Percentiles rank a stretch among this genome's conserved stretches.
Conservation (phyloP, 2,329 filamentous ascomycete species). For the Trichoderma sp. region DNA sequence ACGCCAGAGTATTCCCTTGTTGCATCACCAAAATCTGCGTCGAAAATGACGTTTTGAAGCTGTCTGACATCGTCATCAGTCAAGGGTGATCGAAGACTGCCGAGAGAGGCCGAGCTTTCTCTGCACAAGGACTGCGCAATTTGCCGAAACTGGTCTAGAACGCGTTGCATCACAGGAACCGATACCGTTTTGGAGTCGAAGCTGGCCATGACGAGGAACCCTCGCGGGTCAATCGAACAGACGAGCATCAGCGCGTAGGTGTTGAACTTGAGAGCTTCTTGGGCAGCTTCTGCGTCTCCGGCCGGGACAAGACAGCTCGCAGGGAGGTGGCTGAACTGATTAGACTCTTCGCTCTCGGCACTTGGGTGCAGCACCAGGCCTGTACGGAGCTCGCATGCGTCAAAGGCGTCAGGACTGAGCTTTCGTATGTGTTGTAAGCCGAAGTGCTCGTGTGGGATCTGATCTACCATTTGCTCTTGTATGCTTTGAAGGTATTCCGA, state of each 20-base stretch:
- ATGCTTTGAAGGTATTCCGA: slow-evolving; percentile 57
- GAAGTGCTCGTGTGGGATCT: slow-evolving; percentile 66
- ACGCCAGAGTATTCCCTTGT: slow-evolving; percentile 32
- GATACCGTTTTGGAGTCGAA: slow-evolving; percentile 64
- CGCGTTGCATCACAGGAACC: slow-evolving; percentile 53
- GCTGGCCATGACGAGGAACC: slow-evolving; percentile 62
- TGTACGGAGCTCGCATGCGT: slow-evolving; percentile 59
- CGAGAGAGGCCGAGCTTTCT: slow-evolving; percentile 36
- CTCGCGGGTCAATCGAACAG: slow-evolving; percentile 58
- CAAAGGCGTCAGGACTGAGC: slow-evolving; percentile 54
- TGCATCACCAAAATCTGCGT: slow-evolving; percentile 25
- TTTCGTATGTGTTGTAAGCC: slow-evolving; percentile 61
- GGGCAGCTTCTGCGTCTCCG: slow-evolving; percentile 57
- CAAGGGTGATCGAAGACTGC: slow-evolving; percentile 38
- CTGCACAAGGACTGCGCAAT: slow-evolving; percentile 54
- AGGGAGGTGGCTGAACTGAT: slow-evolving; percentile 39
- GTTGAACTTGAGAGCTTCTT: slow-evolving; percentile 61
- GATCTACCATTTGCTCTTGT: slow-evolving; percentile 56
- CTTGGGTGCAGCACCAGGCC: slow-evolving; percentile 57
- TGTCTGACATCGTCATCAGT: slow-evolving; percentile 39
- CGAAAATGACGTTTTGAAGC: slow-evolving; percentile 35
- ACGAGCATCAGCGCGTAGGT: slow-evolving; percentile 66
- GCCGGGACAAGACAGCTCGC: slow-evolving; percentile 57
- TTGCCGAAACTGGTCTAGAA: slow-evolving; percentile 53
- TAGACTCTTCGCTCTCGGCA: slow-evolving; percentile 35